A percentile compares a stretch with the other conserved stretches of the same genome.
Evolutionary conservation across 148 eudicot genomes (phyloP).

Genomic region (Dysphania ambrosioides): DNA sequence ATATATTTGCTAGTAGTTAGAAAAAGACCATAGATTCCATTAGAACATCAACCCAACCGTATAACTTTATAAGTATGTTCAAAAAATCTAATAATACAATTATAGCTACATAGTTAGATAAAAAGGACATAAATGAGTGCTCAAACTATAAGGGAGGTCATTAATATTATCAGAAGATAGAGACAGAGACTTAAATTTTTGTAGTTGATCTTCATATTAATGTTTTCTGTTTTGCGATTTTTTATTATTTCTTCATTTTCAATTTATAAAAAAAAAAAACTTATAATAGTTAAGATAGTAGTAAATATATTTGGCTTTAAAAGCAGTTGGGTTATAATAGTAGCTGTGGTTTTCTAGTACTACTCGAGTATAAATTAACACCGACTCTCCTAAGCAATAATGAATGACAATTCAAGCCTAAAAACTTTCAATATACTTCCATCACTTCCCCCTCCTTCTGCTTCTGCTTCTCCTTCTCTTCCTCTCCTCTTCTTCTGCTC

Average conservation of each 20-base stretch:
- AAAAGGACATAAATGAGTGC: conserved; percentile 23
- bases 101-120: conserved; percentile 18
- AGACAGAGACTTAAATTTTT: conserved; percentile 31
- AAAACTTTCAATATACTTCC: neutral
- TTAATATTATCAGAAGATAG: conserved; percentile 20
- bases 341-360: too few species aligned
- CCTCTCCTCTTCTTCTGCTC: conserved; percentile 27
- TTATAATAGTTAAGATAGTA: neutral
- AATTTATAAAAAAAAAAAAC: too few species aligned
- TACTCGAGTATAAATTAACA: conserved; percentile 11
- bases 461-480: too few species aligned
- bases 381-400: conserved; percentile 33
- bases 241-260: neutral
- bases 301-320: conserved; percentile 43
- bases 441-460: neutral
- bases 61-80: too few species aligned
- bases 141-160: conserved; percentile 37
- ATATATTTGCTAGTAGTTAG: too few species aligned
- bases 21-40: too few species aligned
- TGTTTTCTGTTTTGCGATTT: conserved; percentile 20
- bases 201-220: conserved; percentile 29
- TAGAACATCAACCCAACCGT: too few species aligned
- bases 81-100: too few species aligned
- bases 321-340: conserved; percentile 35
- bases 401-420: conserved; percentile 31